phyloP scores from a whole-genome alignment of 2,329 filamentous ascomycete genomes.

The Cordyceps cateniannulata region DNA sequence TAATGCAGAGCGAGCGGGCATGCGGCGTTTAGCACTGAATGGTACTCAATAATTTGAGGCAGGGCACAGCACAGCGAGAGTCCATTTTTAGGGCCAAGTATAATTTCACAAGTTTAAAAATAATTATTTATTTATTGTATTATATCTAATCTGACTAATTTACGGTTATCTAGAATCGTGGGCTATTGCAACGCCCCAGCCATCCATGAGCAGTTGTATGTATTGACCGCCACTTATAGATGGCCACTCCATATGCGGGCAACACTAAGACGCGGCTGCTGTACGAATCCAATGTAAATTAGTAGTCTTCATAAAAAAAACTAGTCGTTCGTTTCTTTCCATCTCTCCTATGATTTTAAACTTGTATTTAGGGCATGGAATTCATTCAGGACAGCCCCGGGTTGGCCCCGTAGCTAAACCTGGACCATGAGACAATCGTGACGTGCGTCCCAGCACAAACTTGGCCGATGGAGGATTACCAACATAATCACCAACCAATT shows the following conservation, averaged over 20 bases:
- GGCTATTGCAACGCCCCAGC: neutral
- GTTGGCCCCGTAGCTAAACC: no score
- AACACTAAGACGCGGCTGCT: neutral
- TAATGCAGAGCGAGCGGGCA: neutral
- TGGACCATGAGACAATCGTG: neutral
- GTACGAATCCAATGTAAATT: neutral
- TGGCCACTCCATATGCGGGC: neutral
- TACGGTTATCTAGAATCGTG: neutral
- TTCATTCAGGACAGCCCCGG: no score
- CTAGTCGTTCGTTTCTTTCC: no score
- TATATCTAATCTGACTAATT: neutral
- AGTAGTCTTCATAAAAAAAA: no score
- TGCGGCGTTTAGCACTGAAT: neutral
- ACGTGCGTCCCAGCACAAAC: neutral
- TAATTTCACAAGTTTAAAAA: no score
- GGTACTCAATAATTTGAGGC: neutral
- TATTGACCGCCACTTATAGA: neutral
- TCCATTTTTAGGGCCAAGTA: no score
- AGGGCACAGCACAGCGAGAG: neutral
- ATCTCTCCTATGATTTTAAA: no score
- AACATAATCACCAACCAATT: neutral
- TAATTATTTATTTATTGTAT: no score
- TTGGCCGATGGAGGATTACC: neutral
- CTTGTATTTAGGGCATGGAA: no score
- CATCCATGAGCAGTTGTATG: neutral